Evolutionary conservation across 2,329 filamentous ascomycete genomes (phyloP).

Genomic region (Bipolaris sorokiniana): DNA sequence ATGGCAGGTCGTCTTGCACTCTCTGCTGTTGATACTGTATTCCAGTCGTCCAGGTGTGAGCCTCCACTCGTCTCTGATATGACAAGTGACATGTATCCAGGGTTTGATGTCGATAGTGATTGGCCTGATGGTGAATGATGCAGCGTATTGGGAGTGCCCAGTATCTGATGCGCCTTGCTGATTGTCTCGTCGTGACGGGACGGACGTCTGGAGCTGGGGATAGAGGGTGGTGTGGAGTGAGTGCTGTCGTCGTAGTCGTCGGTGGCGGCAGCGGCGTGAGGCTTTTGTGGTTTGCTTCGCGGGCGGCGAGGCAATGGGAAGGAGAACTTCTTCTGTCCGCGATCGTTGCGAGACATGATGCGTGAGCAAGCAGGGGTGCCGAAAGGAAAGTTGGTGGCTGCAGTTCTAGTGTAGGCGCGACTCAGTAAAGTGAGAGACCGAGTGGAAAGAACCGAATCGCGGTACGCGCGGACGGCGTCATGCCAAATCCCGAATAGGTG

Average conservation of each 20-base stretch:
- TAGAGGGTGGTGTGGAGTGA: slow-evolving; percentile 27
- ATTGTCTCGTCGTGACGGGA: slow-evolving; percentile 32
- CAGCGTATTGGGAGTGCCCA: slow-evolving; percentile 44
- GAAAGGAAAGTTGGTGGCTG: slow-evolving; percentile 12
- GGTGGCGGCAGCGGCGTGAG: slow-evolving; percentile 7
- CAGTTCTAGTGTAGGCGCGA: slow-evolving; percentile 32
- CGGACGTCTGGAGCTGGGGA: slow-evolving; percentile 32
- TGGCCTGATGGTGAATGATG: slow-evolving; percentile 34
- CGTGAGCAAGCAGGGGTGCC: slow-evolving; percentile 14
- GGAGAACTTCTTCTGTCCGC: slow-evolving; percentile 44
- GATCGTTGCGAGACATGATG: slow-evolving; percentile 38
- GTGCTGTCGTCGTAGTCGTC: slow-evolving; percentile 2
- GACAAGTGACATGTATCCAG: slow-evolving; percentile 42
- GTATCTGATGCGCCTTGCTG: slow-evolving; percentile 47
- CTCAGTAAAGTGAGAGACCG: slow-evolving; percentile 30
- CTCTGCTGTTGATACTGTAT: slow-evolving; percentile 28
- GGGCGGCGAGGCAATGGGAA: slow-evolving; percentile 47
- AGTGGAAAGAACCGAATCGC: slow-evolving; percentile 33
- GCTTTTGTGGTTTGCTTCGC: slow-evolving; percentile 27
- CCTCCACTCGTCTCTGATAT: slow-evolving; percentile 40
- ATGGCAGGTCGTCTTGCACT: slow-evolving; percentile 30
- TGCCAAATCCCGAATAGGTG: slow-evolving; percentile 14
- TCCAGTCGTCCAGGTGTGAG: slow-evolving; percentile 34
- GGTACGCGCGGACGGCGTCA: slow-evolving; percentile 17
- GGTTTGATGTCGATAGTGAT: slow-evolving; percentile 31